Evolutionary conservation across 345 rosid species (phyloP), one percentile per base, ranked within the genome.

Genomic region (Odontarrhena argentea): DNA sequence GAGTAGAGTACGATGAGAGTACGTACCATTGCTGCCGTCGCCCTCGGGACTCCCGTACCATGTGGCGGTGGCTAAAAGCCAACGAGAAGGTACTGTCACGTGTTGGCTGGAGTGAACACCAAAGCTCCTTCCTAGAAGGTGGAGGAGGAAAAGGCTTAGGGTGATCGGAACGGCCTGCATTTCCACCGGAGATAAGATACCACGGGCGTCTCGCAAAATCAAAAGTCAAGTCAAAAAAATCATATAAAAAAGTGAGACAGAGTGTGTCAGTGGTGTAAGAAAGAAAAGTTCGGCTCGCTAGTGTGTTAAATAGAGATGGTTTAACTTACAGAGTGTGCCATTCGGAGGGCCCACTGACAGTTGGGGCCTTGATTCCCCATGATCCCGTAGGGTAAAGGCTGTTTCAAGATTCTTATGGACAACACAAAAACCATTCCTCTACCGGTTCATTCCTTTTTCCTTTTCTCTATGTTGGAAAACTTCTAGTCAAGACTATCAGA

Each of bases 41-140:
- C 98, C 98, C n/a, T 90, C 94, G 30, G 98, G 86, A 67, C 83
- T 81, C 42, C 98, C 98, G 78, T 93, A 90, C 98, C 98, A 93
- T 63, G 98, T 93, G 71, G 98, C 96, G 4, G 91, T 88, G 14
- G 98, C 98, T 6, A 86, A 86, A n/a, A 66, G 71, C 98, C 98
- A 93, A 49, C 61, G 90, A 41, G 54, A 52, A 74, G 70, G 76
- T 18, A 18, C 22, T 4, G 80, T 9, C 24, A 68, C 75, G 11
- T 6, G 75, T 69, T 57, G 76, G 24, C 8, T 59, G 22, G 67
- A 59, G 65, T 65, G 68, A 28, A 81, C 22, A 28, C n/a, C 46
- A 40, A 37, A 65, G 41, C 55, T 25, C 34, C 26, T 22, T 42
- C 50, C 14, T 43, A 42, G 34, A 36, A 55, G 68, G 34, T 70